Conservation (phyloP, 2,329 filamentous ascomycete species). For the Ceratocystiopsis minuta region DNA sequence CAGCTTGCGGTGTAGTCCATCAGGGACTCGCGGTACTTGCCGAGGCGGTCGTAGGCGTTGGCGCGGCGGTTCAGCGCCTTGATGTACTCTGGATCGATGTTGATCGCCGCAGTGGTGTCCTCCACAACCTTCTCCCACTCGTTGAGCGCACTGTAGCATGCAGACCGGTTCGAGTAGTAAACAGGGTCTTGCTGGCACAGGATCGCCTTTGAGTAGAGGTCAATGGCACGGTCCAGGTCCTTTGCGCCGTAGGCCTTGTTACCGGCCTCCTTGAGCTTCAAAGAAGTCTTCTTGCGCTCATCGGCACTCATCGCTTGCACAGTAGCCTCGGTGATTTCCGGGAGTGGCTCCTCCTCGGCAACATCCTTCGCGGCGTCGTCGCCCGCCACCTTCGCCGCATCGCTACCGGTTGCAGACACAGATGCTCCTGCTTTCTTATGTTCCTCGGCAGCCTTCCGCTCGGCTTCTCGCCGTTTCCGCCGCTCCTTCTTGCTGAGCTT, state of each 20-base stretch:
- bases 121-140: slow-evolving; percentile 95
- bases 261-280: slow-evolving; percentile 82
- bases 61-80: slow-evolving; percentile 94
- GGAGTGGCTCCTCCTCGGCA: slow-evolving; percentile 45
- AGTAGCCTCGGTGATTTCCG: slow-evolving; percentile 43
- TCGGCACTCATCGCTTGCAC: slow-evolving; percentile 34
- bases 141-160: slow-evolving; percentile 84
- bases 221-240: slow-evolving; percentile 84
- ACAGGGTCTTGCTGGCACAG: slow-evolving; percentile 94
- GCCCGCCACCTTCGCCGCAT: slow-evolving; percentile 18
- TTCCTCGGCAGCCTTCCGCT: slow-evolving; percentile 31
- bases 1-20: slow-evolving; percentile 97
- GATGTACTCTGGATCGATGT: slow-evolving; percentile 86
- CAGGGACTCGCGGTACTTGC: slow-evolving; percentile 80
- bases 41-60: slow-evolving; percentile 88
- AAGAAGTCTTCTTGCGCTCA: slow-evolving; percentile 71
- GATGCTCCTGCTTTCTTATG: slow-evolving; percentile 10
- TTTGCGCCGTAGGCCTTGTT: slow-evolving; percentile 94
- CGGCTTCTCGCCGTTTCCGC: slow-evolving; percentile 69
- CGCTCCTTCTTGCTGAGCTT: slow-evolving; percentile 82
- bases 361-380: slow-evolving; percentile 15
- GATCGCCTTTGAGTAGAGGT: slow-evolving; percentile 88
- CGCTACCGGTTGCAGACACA: slow-evolving; percentile 22
- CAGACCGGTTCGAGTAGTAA: slow-evolving; percentile 96
- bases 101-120: slow-evolving; percentile 87